Base-by-base conservation (phyloP, 805 yeast species). In the Ogataea pilisensis region DNA sequence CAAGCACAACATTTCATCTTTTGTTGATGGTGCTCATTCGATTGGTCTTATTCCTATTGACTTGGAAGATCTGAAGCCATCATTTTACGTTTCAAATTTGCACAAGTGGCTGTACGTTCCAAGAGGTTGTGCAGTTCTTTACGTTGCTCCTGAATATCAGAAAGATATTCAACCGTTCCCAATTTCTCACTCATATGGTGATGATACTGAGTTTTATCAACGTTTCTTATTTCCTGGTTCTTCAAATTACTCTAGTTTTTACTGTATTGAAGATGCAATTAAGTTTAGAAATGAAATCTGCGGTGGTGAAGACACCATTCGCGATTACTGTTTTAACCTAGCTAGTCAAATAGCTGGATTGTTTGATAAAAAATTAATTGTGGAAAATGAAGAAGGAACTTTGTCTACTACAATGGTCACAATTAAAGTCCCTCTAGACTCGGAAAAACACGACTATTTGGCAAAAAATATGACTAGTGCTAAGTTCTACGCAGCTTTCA, bases 11-110 rank as follows among this genome's bases (percentile, higher is more conserved):
- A 74, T 76, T 4, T 45, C 79, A 34, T 75, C 85, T 3, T 59
- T 80, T 32, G 70, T 84, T 20, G 91, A 84, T 56, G 91, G 84
- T 12, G 91, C 90, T 5, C 91, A 84, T 54, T 73, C 78, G 1
- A 66, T 77, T 27, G 91, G 91, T 0, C 60, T 70, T 40, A 50
- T 75, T 24, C 71, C 72, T 8, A 39, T 75, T n/a, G 63, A 69
- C 34, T 48, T 78, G 27, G 59, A 57, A 11, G 53, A 53, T 11
- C 47, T 73, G 19, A 47, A 67, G 35, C 85, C 88, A 0, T 88
- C 82, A 51, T 83, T 80, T 54, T 74, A 68, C 54, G 66, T 72
- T 19, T 61, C 82, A 17, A 84, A 83, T 51, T 62, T 82, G 16
- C 90, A 84, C 65, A 84, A 84, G 53, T 84, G 90, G 90, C 63